Evolutionary conservation across 2,329 filamentous ascomycete species (phyloP), one percentile per base, ranked within the genome.

Genomic region (Colletotrichum australisinense): DNA sequence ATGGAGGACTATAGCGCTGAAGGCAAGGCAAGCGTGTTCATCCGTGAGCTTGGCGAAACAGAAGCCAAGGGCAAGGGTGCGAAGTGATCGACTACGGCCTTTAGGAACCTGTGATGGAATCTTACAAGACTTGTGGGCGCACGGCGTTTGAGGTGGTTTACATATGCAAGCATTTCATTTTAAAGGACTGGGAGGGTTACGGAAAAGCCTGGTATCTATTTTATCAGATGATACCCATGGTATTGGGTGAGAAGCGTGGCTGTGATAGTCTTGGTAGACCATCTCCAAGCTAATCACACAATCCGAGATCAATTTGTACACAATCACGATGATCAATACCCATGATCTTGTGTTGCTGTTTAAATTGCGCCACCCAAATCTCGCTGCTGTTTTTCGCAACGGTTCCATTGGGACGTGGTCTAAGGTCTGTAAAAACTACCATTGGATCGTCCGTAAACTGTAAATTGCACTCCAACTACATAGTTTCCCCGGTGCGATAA

Each of bases 21-120:
- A 74, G 94, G 94, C 7, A 88, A 91, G 66, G 91, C 96, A 5
- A 93, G 93, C 78, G 89, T 99, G 35, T 91, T 94, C 79, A 89
- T 99, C 32, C 88, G 96, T 73, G 95, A 97, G 84, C 86, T 99
- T 65, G 91, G 92, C 6, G 95, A 97, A 78, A 93, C 91, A 9
- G 97, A 99, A 84, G 95, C 95, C 5, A 95, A 95, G 84, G 93
- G 93, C 26, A 98, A 97, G 84, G 91, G 91, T 5, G 87, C 90
- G 56, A 95, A 95, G 84, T 92, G 81, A 82, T 71, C 16, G 28
- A 65, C n/a, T 57, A 28, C 28, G 7, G n/a, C 35, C 19, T 49
- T 46, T 52, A 30, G 53, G 24, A 32, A 55, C n/a, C 42, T 26
- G 26, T 63, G 35, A 46, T 42, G n/a, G 38, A 24, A 63, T 67